Evolutionary conservation across 2,329 filamentous ascomycete species (phyloP).

Genomic region (Cordyceps cicadae): DNA sequence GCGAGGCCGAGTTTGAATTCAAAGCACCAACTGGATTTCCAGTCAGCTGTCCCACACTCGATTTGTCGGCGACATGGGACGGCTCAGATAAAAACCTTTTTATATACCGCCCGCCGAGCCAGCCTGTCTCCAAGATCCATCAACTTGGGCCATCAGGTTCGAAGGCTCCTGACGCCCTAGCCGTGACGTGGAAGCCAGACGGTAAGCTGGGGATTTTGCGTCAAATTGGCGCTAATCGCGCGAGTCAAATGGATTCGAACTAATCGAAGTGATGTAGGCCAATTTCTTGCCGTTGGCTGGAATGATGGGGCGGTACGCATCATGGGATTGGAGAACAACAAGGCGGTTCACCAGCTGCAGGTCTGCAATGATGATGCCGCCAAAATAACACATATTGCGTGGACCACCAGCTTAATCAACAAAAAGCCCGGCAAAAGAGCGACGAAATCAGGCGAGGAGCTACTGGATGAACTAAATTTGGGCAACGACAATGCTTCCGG

Average conservation of each 20-base stretch:
- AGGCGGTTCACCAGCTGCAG: constrained; percentile 65
- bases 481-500: not conserved
- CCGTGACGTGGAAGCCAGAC: constrained; percentile 58
- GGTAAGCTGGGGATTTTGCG: constrained; percentile 39
- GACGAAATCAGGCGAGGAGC: not conserved
- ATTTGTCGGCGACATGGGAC: constrained; percentile 66
- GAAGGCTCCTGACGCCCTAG: constrained; percentile 34
- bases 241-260: not conserved
- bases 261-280: constrained; percentile 39
- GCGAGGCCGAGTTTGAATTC: constrained; percentile 49
- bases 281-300: constrained; percentile 75
- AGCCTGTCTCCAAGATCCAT: constrained; percentile 49
- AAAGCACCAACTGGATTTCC: constrained; percentile 51
- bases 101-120: constrained; percentile 71
- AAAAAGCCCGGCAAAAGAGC: constrained; percentile 1
- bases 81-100: constrained; percentile 60
- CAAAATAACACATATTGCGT: constrained; percentile 45
- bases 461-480: not conserved
- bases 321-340: constrained; percentile 71
- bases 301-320: constrained; percentile 71
- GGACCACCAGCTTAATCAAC: constrained; percentile 38
- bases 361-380: constrained; percentile 37
- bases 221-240: not conserved
- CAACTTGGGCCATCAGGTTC: constrained; percentile 34
- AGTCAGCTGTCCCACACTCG: constrained; percentile 74